Conservation (phyloP, 1,284 basidiomycete species). For the Farysia itapuensis region DNA sequence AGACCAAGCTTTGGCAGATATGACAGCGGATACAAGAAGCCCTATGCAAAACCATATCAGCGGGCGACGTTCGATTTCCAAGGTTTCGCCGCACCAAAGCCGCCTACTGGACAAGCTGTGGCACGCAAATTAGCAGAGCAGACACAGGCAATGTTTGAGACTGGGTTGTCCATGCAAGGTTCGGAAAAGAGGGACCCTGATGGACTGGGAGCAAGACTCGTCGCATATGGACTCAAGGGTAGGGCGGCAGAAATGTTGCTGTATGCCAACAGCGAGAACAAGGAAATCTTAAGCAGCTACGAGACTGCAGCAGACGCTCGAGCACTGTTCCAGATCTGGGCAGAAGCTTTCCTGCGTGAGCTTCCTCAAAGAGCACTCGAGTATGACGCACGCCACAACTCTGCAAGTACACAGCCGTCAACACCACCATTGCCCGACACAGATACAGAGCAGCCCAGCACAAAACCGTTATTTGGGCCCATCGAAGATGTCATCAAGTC, state of each 20-base stretch:
- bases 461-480: constrained; percentile 9
- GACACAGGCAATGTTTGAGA: constrained; percentile 2
- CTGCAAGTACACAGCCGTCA: constrained; percentile 12
- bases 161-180: too few species aligned
- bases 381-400: background rate
- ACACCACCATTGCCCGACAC: constrained; percentile 2
- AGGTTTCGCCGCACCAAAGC: constrained; percentile 3
- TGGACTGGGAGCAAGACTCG: constrained; percentile 11
- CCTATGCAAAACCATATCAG: too few species aligned
- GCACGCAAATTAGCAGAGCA: constrained; percentile 10
- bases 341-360: background rate
- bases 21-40: too few species aligned
- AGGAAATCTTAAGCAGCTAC: background rate
- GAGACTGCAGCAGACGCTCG: background rate
- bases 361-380: background rate
- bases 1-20: too few species aligned
- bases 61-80: background rate
- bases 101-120: constrained; percentile 17
- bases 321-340: background rate
- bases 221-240: constrained; percentile 26
- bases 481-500: constrained; percentile 12
- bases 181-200: too few species aligned
- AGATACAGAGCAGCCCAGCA: background rate
- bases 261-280: constrained; percentile 2
- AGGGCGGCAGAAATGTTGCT: constrained; percentile 6